A percentile compares a stretch with the other conserved stretches of the same genome.
phyloP scores from a whole-genome alignment of 495 filamentous ascomycete genomes.

The Thozetella sp. region DNA sequence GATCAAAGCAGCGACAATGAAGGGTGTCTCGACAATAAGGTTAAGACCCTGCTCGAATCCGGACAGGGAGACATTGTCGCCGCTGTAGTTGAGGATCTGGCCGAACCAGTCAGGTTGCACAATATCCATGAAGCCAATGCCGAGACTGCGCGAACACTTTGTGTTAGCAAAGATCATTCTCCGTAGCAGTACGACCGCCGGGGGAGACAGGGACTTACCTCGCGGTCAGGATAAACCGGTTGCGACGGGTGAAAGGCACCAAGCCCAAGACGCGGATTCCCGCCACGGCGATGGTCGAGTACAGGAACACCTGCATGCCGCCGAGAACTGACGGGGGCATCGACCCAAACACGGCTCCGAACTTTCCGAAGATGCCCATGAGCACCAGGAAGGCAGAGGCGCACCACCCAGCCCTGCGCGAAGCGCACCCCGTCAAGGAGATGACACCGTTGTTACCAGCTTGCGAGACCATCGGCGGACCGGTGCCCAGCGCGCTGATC shows the following conservation, averaged over 20 bases:
- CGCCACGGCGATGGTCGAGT: slow-evolving; percentile 2
- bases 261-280: background rate
- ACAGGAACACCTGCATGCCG: slow-evolving; percentile 1
- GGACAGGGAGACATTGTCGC: background rate
- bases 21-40: background rate
- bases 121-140: slow-evolving; percentile 2
- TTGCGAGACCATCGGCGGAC: background rate
- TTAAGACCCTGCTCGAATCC: slow-evolving; percentile 2
- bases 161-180: background rate
- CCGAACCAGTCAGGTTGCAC: background rate
- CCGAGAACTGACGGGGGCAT: background rate
- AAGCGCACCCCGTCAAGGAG: background rate
- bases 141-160: background rate
- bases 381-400: background rate
- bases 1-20: background rate
- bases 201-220: background rate
- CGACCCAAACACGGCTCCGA: background rate
- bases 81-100: slow-evolving; percentile 1
- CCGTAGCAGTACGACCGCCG: background rate
- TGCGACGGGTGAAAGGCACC: background rate
- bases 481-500: background rate
- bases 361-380: background rate
- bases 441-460: slow-evolving; percentile 1
- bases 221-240: background rate
- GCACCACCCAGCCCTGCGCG: background rate